These are phyloP conservation scores for Wickerhamomyces bovis DNA, from an alignment of 805 yeast genomes.

Conservation along the genomic window DNA sequence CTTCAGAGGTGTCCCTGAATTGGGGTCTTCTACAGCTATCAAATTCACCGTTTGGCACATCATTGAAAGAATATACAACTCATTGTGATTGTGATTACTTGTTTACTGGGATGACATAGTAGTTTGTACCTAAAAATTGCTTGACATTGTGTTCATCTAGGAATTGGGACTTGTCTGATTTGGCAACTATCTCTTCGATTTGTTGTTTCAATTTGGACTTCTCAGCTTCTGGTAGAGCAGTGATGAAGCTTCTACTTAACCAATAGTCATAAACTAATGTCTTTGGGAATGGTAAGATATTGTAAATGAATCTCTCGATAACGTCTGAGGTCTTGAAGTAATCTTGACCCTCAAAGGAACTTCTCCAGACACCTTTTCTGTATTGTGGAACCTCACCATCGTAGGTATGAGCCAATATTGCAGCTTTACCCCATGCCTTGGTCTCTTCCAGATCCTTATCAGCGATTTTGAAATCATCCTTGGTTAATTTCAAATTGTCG, in stretches of 20 bases:
- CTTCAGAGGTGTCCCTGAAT: conserved; percentile 16
- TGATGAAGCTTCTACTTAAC: conserved; percentile 51
- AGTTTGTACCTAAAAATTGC: conserved; percentile 21
- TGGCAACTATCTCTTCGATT: conserved; percentile 26
- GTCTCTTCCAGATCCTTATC: conserved; percentile 6
- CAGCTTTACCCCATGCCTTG: conserved; percentile 13
- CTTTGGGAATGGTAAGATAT: conserved; percentile 26
- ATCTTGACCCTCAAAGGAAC: conserved; percentile 28
- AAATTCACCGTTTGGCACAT: conserved; percentile 23
- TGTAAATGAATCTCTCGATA: conserved; percentile 29
- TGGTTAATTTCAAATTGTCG: conserved; percentile 7
- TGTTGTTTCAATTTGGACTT: conserved; percentile 26
- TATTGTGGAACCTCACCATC: conserved; percentile 53
- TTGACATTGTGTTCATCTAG: conserved; percentile 7
- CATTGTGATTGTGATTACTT: background rate
- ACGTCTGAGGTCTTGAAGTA: conserved; percentile 29
- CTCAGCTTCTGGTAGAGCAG: conserved; percentile 35
- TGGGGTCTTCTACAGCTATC: conserved; percentile 15
- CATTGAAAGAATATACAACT: conserved; percentile 7
- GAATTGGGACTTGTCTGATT: conserved; percentile 5
- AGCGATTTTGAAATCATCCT: conserved; percentile 3
- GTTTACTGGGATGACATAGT: conserved; percentile 12
- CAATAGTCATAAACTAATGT: conserved; percentile 42
- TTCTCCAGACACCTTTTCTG: conserved; percentile 42
- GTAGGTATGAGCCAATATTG: conserved; percentile 17